Evolutionary conservation across 768 basidiomycete species (phyloP), one percentile per base, ranked within the genome.

Genomic region (Suillus hirtellus): DNA sequence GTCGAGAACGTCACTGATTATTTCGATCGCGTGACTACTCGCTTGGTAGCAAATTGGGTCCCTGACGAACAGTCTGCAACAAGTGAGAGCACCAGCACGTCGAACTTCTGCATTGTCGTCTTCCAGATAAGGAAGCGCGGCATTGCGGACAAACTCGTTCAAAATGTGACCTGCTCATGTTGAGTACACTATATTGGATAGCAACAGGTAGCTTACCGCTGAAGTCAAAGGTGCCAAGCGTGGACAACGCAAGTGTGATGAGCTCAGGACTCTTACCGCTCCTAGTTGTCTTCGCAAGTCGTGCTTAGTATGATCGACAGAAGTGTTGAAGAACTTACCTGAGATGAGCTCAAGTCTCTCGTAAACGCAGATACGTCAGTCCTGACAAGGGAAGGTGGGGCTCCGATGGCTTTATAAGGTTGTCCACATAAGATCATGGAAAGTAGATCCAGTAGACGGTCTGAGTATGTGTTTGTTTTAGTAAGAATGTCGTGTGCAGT

Each of bases 1-100:
- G 74, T 97, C 95, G 47, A 99, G 82, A n/a, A 99, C 96, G 66
- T 99, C 96, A 74, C 93, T 94, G 71, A 99, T 96, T 63, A 99
- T 89, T 71, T 98, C 94, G 61, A 97, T 96, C 9, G 96, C 92
- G 75, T 98, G 93, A 68, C 89, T 95, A 79, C 94, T 96, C 11
- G 95, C 90, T 77, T 98, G 96, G 68, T 92, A 93, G 73, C 93
- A 95, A 59, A 99, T 97, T 0, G 96, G 95, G 77, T 99, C 97
- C 62, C 89, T 88, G 64, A 95, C 88, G 71, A 99, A 96, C 15
- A 99, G 83, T 53, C 85, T 86, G 69, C 95, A 97, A 72, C 95
- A 98, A 1, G 96, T 95, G 53, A 92, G 73, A 4, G 96, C 97
- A 12, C 96, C 95, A 7, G 94, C 93, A 37, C 89, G 85, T 17